Evolutionary conservation across 176 grass and related monocot genomes (phyloP), one percentile per base, ranked within the genome.

Genomic region (Aegilops speltoides): DNA sequence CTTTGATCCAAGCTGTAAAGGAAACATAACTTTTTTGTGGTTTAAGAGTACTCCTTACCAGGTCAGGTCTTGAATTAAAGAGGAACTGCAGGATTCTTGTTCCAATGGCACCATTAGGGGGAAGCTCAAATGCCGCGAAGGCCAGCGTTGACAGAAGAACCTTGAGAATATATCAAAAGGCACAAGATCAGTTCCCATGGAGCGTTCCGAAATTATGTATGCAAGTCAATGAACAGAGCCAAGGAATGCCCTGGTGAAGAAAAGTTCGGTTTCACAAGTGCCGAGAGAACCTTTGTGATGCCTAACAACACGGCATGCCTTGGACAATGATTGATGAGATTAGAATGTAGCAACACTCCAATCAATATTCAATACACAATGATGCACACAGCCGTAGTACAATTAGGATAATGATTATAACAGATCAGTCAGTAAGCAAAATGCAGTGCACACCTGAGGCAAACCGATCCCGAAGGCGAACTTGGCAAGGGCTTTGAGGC

Each of bases 401-500:
- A 31, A 3, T 32, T 14, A 26, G 61, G 73, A 15, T 32, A 29
- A 57, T 10, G 79, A 52, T 17, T 54, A 7, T 16, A 82, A 45
- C 3, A 54, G 59, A 31, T 67, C 2, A 3, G 57, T 41, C 0
- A 37, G 10, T 6, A 19, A 19, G 43, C 72, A 76, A 16, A 73
- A 59, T 22, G 54, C 7, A 0, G 19, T 9, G 73, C 52, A 31
- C 77, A 99, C 97, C 94, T 96, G 94, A 84, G 97, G 89, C 77
- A 99, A 91, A 13, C 97, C 97, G 83, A 99, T 94, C 68, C 97
- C 97, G 32, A 99, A 99, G 60, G 97, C 94, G 87, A 88, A 99
- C 36, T 90, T 99, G n/a, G 97, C 97, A 60, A 99, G 97, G 86
- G 97, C 97, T 80, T 89, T 92, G 64, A 98, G 92, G 25, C 94